A percentile compares a stretch with the other conserved stretches of the same genome.
Evolutionary conservation across 176 grass and related monocot genomes (phyloP).

Genomic region (Lolium rigidum): DNA sequence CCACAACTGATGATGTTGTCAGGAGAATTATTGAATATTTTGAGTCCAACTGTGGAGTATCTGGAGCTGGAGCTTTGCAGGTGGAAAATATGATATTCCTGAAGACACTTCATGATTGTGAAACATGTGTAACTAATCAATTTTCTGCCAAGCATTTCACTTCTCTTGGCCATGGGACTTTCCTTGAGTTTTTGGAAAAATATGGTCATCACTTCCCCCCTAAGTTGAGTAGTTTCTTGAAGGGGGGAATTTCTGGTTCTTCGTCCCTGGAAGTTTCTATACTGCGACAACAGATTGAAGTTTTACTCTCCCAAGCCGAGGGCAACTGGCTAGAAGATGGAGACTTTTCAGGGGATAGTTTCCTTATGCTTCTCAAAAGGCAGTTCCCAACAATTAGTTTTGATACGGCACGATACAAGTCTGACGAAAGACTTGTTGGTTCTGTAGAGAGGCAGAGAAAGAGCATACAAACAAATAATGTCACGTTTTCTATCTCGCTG

Average conservation of each 20-base stretch:
- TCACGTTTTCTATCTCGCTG: conserved; percentile 78
- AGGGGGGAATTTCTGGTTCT: conserved; percentile 40
- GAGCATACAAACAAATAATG: conserved; percentile 48
- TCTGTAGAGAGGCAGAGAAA: conserved; percentile 50
- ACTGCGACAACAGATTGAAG: conserved; percentile 61
- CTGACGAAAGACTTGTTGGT: conserved; percentile 37
- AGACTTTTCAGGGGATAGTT: conserved; percentile 53
- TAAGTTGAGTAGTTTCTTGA: conserved; percentile 60
- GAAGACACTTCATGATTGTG: conserved; percentile 73
- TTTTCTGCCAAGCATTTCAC: conserved; percentile 80
- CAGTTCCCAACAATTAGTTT: conserved; percentile 87
- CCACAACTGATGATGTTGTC: conserved; percentile 64
- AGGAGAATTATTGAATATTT: conserved; percentile 72
- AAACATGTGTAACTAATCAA: conserved; percentile 59
- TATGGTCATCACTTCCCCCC: conserved; percentile 58
- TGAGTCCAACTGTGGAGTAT: conserved; percentile 54
- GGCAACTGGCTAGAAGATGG: conserved; percentile 56
- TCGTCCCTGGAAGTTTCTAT: conserved; percentile 58
- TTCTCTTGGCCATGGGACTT: conserved; percentile 78
- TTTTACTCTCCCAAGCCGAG: conserved; percentile 72
- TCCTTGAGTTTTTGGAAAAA: conserved; percentile 82
- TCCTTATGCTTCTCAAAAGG: conserved; percentile 67
- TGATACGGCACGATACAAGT: conserved; percentile 52
- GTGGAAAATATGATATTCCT: conserved; percentile 48
- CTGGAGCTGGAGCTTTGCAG: conserved; percentile 23